Conservation (phyloP, 306 rosid genomes). For the Vigna hirtella region DNA sequence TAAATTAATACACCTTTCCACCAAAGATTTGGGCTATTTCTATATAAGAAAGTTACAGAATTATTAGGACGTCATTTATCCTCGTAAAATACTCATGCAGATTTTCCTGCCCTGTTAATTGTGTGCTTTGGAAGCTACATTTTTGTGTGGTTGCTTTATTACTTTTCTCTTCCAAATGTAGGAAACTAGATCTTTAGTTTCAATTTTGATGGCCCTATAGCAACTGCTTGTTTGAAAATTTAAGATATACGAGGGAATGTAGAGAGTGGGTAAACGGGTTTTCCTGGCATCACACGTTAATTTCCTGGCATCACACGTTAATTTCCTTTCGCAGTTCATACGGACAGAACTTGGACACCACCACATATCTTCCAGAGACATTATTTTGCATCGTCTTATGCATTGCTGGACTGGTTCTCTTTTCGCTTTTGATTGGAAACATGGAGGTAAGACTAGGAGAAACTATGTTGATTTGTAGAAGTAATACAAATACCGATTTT, state of each 20-base stretch:
- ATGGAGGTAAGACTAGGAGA: constrained; percentile 69
- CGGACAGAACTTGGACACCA: constrained; percentile 78
- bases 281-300: not conserved
- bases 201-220: not conserved
- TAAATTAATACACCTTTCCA: not conserved
- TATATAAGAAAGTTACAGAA: not conserved
- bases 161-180: not conserved
- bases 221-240: not conserved
- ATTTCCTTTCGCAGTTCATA: constrained; percentile 63
- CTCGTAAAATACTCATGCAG: not conserved
- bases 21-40: not conserved
- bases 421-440: constrained; percentile 84
- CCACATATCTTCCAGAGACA: constrained; percentile 73
- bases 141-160: not conserved
- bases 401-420: constrained; percentile 70
- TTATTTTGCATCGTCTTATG: constrained; percentile 68
- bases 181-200: constrained; percentile 8
- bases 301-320: not conserved
- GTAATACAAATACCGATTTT: constrained; percentile 38
- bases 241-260: not conserved
- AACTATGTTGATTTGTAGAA: not conserved
- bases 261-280: not conserved
- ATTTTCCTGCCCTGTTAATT: not conserved
- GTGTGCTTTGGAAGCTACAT: not conserved
- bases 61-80: not conserved